Evolutionary conservation across 139 green algal genomes (phyloP), one percentile per base, ranked within the genome.

Genomic region (Chlorella sorokiniana): DNA sequence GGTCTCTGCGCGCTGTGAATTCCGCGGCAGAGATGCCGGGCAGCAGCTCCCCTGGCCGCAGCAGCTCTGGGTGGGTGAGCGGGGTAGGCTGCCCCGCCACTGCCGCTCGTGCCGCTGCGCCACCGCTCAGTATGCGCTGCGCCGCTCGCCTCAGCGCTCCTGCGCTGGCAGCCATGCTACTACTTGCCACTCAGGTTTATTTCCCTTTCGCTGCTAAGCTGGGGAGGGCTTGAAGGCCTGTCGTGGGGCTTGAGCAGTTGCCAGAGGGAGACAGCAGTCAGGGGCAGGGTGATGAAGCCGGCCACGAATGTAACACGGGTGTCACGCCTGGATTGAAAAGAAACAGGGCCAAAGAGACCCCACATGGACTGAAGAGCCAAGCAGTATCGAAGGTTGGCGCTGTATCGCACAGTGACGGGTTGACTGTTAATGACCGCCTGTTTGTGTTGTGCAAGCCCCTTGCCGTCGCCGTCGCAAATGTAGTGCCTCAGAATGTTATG

Each of bases 11-110:
- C 6, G 51, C 63, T 5, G 69, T 69, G 61, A 93, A 94, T 83
- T 96, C 92, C 1, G 37, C 62, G 0, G 82, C 78, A 1, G 78
- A n/a, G 3, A 97, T 73, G 0, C 92, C 92, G 42, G 92, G 90
- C 3, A 81, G 82, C 1, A 97, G 69, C 68, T 97, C 90, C 7
- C 87, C 85, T 0, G 62, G 37, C 16, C 9, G 22, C 35, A 86
- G 40, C 59, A 86, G 42, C 10, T 93, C 74, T 2, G 90, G 90
- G 52, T 94, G 90, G 1, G 89, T 91, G 22, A 81, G 73, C 31
- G 84, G 83, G 0, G 81, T 92, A 16, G 90, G 89, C 71, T 94
- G 90, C 5, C 90, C 90, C 20, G 84, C 72, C 3, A 88, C 29
- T 18, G 31, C 42, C 44, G 62, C n/a, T 62, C 42, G 62, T 2